Evolutionary conservation across 1,139 yeast genomes (phyloP).

Genomic region (Hyphopichia fennica): DNA sequence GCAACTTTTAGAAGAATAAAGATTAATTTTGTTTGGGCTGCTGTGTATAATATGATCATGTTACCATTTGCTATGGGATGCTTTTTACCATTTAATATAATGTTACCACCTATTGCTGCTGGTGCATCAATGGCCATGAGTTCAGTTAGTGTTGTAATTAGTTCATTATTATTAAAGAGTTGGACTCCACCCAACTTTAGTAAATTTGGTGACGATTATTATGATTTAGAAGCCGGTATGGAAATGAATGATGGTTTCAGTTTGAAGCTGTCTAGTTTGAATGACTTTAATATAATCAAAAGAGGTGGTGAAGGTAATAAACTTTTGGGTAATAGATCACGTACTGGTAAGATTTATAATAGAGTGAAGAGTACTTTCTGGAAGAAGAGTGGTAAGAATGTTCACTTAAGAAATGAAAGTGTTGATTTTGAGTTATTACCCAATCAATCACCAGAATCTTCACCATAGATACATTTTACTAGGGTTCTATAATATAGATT

Average conservation of each 20-base stretch:
- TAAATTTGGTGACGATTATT: slow-evolving; percentile 9
- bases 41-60: slow-evolving; percentile 81
- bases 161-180: slow-evolving; percentile 67
- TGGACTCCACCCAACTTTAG: slow-evolving; percentile 52
- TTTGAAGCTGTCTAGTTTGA: slow-evolving; percentile 29
- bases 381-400: not conserved
- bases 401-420: slow-evolving; percentile 1
- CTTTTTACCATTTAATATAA: slow-evolving; percentile 72
- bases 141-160: slow-evolving; percentile 82
- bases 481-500: too few relatives aligned
- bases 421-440: slow-evolving; percentile 3
- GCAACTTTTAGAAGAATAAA: slow-evolving; percentile 75
- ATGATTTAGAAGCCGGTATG: slow-evolving; percentile 23
- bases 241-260: slow-evolving; percentile 20
- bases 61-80: slow-evolving; percentile 96
- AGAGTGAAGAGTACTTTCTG: not conserved
- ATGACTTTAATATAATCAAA: slow-evolving; percentile 30
- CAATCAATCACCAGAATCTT: not conserved
- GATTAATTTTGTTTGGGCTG: slow-evolving; percentile 81
- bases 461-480: slow-evolving; percentile 1
- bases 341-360: slow-evolving; percentile 3
- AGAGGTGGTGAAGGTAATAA: slow-evolving; percentile 11
- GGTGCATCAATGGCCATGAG: slow-evolving; percentile 94
- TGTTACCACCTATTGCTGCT: slow-evolving; percentile 85
- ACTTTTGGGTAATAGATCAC: not conserved